phyloP scores from a whole-genome alignment of 441 rosid genomes.

The Rhodomyrtus psidioides region DNA sequence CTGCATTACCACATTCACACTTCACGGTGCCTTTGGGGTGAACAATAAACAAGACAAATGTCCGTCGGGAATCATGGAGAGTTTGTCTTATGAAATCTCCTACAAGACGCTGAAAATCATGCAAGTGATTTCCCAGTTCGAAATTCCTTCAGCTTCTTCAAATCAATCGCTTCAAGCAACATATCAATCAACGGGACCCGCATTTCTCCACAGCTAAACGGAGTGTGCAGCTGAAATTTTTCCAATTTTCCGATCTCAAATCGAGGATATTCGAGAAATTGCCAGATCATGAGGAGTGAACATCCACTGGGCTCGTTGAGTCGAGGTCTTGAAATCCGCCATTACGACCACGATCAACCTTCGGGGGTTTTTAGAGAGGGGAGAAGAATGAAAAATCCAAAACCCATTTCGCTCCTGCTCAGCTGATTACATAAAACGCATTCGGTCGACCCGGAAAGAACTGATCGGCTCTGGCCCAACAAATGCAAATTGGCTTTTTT shows the following conservation, averaged over 20 bases:
- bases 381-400: not conserved
- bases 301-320: constrained; percentile 88
- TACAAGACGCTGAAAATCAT: not conserved
- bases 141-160: not conserved
- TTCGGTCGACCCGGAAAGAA: not conserved
- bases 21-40: too few relatives aligned
- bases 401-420: not conserved
- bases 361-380: not conserved
- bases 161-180: not conserved
- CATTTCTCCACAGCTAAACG: not conserved
- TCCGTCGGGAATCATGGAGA: too few relatives aligned
- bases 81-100: too few relatives aligned
- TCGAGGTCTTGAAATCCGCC: constrained; percentile 92
- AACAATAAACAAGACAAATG: too few relatives aligned
- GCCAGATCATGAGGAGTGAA: constrained; percentile 75
- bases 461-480: not conserved
- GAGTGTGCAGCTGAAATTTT: not conserved
- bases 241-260: not conserved
- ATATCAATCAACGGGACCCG: not conserved
- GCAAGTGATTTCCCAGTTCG: not conserved
- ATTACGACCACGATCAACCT: not conserved
- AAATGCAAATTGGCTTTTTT: not conserved
- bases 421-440: not conserved
- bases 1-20: too few relatives aligned
- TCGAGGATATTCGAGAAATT: not conserved